Percentiles rank a stretch among this genome's conserved stretches.
phyloP scores from a whole-genome alignment of 768 basidiomycete genomes.

The Lentinula sp. region DNA sequence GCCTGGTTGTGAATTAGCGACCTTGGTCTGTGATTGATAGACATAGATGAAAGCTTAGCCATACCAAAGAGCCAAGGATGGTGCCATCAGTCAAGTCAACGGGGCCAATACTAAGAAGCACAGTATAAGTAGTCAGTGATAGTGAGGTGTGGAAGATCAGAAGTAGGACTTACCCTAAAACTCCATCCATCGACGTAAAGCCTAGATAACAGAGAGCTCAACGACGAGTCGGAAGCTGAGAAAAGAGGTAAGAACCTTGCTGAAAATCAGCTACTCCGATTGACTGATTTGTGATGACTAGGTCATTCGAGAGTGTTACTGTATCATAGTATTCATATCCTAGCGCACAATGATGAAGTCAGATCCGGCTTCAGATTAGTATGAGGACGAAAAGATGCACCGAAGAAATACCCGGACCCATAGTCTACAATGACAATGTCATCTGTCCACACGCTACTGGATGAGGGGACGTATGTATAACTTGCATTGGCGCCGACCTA shows the following conservation, averaged over 20 bases:
- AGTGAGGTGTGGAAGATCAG: not conserved
- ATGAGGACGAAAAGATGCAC: conserved; percentile 18
- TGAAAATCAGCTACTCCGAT: conserved; percentile 55
- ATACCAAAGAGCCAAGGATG: conserved; percentile 12
- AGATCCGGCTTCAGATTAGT: not conserved
- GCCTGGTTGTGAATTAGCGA: not conserved
- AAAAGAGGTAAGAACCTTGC: not conserved
- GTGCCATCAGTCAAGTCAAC: conserved; percentile 42
- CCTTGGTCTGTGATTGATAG: not conserved
- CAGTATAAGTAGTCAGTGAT: not conserved
- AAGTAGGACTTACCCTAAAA: conserved; percentile 43
- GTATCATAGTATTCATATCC: conserved; percentile 45
- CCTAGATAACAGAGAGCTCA: conserved; percentile 18
- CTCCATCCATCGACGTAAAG: conserved; percentile 52
- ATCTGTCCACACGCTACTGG: not conserved
- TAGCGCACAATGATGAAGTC: conserved; percentile 8
- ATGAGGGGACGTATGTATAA: not conserved
- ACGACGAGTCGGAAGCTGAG: not conserved
- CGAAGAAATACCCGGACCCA: conserved; percentile 58
- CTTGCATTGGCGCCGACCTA: not conserved
- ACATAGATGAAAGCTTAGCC: not conserved
- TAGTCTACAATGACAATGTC: conserved; percentile 41
- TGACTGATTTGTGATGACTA: conserved; percentile 49
- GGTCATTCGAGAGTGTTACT: conserved; percentile 43
- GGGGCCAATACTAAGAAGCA: conserved; percentile 40